Evolutionary conservation across 2,329 filamentous ascomycete species (phyloP).

Genomic region (Ophiostoma montium): DNA sequence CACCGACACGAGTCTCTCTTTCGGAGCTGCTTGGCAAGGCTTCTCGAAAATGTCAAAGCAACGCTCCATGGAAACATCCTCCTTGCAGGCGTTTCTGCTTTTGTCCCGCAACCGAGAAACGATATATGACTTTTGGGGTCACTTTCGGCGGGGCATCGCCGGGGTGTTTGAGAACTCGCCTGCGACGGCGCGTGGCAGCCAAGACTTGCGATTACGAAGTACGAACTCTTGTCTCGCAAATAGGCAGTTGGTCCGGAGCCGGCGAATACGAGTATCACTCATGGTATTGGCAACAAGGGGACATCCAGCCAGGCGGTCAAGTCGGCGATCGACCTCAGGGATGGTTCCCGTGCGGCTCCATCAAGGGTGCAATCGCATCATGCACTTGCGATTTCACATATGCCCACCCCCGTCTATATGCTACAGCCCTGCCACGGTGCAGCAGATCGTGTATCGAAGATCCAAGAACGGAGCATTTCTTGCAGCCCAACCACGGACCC

Average conservation of each 20-base stretch:
- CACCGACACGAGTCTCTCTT: too few relatives aligned
- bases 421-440: conserved; percentile 3
- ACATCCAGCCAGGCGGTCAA: background rate
- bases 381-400: conserved; percentile 10
- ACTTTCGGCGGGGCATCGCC: too few relatives aligned
- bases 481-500: conserved; percentile 2
- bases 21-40: background rate
- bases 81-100: background rate
- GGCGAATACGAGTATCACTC: background rate
- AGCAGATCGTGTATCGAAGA: conserved; percentile 8
- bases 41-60: background rate
- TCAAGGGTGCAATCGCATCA: conserved; percentile 10
- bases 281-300: background rate
- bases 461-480: background rate
- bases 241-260: background rate
- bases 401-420: conserved; percentile 10
- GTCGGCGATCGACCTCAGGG: conserved; percentile 9
- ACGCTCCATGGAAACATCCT: background rate
- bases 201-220: too few relatives aligned
- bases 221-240: too few relatives aligned
- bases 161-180: too few relatives aligned
- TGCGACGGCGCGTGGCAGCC: too few relatives aligned
- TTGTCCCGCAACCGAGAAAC: too few relatives aligned
- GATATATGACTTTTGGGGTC: too few relatives aligned
- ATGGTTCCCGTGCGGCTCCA: conserved; percentile 1